Evolutionary conservation across 352 stramenopile genomes (phyloP).

Genomic region (Globisporangium splendens): DNA sequence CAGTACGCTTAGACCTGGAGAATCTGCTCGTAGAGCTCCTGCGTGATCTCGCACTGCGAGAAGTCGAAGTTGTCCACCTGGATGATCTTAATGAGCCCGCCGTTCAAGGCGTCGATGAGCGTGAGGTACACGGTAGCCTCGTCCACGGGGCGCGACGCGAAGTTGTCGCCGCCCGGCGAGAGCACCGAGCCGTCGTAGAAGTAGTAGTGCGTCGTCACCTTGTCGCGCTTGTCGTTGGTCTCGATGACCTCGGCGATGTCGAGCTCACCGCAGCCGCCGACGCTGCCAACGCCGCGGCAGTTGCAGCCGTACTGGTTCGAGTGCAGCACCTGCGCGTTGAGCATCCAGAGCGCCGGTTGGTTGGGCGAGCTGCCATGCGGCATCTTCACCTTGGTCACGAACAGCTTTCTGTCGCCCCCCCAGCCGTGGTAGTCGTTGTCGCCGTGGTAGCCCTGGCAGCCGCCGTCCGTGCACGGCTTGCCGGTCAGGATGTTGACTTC

Average conservation of each 20-base stretch:
- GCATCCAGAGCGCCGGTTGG: constrained; percentile 17
- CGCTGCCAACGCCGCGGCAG: constrained; percentile 14
- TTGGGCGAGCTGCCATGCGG: constrained; percentile 14
- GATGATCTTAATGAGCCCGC: constrained; percentile 30
- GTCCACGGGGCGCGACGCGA: constrained; percentile 21
- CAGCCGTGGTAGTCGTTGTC: constrained; percentile 19
- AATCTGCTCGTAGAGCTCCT: constrained; percentile 5
- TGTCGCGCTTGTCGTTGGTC: constrained; percentile 11
- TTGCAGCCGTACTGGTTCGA: constrained; percentile 22
- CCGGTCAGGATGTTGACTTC: constrained; percentile 70
- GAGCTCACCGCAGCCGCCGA: constrained; percentile 21
- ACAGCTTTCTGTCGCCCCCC: constrained; percentile 21
- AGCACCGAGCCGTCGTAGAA: constrained; percentile 19
- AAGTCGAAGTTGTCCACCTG: constrained; percentile 29
- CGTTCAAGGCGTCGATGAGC: constrained; percentile 26
- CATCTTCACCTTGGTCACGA: constrained; percentile 28
- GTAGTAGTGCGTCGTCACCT: constrained; percentile 25
- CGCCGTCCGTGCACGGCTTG: constrained; percentile 25
- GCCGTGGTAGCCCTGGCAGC: constrained; percentile 12
- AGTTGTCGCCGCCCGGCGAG: constrained; percentile 29
- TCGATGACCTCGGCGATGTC: constrained; percentile 22
- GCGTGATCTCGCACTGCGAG: constrained; percentile 4
- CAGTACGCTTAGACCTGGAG: constrained; percentile 4
- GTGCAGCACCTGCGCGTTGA: constrained; percentile 15
- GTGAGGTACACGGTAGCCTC: constrained; percentile 27